These are phyloP conservation scores for Pestalotiopsis sp. DNA, from an alignment of 2,329 filamentous ascomycete genomes.

Conservation along the genomic window DNA sequence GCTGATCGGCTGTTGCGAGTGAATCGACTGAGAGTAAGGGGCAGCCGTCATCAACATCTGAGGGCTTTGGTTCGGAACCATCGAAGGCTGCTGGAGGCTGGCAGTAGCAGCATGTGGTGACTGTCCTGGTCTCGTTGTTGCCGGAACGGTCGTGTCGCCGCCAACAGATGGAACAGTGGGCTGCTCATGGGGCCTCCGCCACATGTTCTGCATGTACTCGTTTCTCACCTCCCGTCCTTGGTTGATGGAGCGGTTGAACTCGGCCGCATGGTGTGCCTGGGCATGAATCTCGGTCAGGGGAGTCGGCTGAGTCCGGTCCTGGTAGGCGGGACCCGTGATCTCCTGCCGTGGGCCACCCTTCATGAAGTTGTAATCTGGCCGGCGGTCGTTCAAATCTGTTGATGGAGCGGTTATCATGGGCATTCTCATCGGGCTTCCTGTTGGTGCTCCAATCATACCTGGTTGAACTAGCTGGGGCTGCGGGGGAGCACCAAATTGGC, in stretches of 20 bases:
- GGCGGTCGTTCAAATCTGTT: conserved; percentile 71
- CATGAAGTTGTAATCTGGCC: conserved; percentile 79
- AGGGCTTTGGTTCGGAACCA: conserved; percentile 64
- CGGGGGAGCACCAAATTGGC: conserved; percentile 66
- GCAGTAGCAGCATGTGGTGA: conserved; percentile 60
- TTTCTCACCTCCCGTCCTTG: conserved; percentile 77
- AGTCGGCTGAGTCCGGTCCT: conserved; percentile 80
- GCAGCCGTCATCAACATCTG: conserved; percentile 68
- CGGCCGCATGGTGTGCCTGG: conserved; percentile 85
- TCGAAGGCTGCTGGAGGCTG: conserved; percentile 44
- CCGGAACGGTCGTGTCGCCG: conserved; percentile 44
- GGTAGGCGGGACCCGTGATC: conserved; percentile 82
- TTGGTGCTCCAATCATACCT: conserved; percentile 67
- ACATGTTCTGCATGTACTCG: conserved; percentile 80
- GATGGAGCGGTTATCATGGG: conserved; percentile 83
- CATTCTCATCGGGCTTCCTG: conserved; percentile 71
- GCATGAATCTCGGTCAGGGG: conserved; percentile 78
- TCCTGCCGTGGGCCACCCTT: conserved; percentile 85
- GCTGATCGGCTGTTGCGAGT: conserved; percentile 71
- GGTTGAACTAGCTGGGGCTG: conserved; percentile 72
- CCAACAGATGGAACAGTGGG: conserved; percentile 55
- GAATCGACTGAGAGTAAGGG: conserved; percentile 71
- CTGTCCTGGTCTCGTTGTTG: conserved; percentile 56
- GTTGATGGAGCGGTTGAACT: conserved; percentile 85
- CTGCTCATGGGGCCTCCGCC: conserved; percentile 81